These are phyloP conservation scores for Escallonia herrerae DNA, from an alignment of 129 eudicot genomes.

Conservation along the genomic window DNA sequence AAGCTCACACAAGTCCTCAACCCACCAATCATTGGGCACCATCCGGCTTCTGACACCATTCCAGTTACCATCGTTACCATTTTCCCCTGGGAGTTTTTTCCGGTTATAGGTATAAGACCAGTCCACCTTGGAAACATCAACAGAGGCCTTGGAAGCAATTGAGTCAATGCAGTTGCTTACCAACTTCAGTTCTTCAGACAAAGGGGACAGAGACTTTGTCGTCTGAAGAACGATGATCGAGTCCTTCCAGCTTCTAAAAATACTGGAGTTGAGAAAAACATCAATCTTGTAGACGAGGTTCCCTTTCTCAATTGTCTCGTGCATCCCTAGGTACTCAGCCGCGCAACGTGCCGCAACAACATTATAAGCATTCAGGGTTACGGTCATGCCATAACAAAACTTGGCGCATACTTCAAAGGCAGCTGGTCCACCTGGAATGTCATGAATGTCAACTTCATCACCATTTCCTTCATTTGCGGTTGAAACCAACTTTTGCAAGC, in stretches of 20 bases:
- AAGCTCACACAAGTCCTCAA: conserved; percentile 88
- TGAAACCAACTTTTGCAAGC: conserved; percentile 59
- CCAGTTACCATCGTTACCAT: conserved; percentile 32
- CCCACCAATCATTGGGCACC: conserved; percentile 98
- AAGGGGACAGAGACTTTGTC: conserved; percentile 44
- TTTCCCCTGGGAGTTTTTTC: conserved; percentile 65
- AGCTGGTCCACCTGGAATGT: conserved; percentile 78
- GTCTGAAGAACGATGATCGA: conserved; percentile 85
- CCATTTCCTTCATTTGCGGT: conserved; percentile 44
- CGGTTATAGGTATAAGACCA: conserved; percentile 93
- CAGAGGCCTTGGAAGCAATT: conserved; percentile 71
- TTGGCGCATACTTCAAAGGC: conserved; percentile 92
- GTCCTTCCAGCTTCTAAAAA: conserved; percentile 95
- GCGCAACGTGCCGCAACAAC: conserved; percentile 77
- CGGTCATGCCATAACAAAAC: conserved; percentile 94
- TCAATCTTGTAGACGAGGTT: conserved; percentile 82
- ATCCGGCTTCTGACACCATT: conserved; percentile 52
- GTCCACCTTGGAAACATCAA: conserved; percentile 68
- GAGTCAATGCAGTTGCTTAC: conserved; percentile 69
- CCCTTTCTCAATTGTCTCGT: conserved; percentile 81
- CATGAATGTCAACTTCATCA: conserved; percentile 58
- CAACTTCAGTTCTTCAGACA: conserved; percentile 73
- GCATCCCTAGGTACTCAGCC: conserved; percentile 94
- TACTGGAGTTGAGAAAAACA: conserved; percentile 70
- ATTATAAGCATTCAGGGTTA: conserved; percentile 85